These are phyloP conservation scores for Skeletonema tropicum DNA, from an alignment of 108 stramenopile genomes.

Conservation along the genomic window DNA sequence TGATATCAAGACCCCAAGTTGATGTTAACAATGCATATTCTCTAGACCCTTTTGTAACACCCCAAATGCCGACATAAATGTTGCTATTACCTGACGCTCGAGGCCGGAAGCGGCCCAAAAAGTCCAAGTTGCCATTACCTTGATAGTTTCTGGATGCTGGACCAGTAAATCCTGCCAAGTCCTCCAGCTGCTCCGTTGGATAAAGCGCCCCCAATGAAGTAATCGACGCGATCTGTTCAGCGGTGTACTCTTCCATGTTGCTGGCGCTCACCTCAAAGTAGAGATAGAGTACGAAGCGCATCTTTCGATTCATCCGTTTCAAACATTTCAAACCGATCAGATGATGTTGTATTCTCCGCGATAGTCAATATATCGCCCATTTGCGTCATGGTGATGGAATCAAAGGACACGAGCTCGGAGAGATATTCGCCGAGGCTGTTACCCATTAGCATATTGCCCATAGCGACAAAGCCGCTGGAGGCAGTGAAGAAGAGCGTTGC, in stretches of 20 bases:
- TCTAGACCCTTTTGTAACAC: background rate
- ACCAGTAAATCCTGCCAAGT: background rate
- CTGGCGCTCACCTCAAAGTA: background rate
- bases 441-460: background rate
- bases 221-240: background rate
- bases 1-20: background rate
- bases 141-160: background rate
- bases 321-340: background rate
- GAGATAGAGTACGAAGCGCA: background rate
- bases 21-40: background rate
- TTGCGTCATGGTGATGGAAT: background rate
- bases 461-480: background rate
- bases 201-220: background rate
- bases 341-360: background rate
- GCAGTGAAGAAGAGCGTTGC: background rate
- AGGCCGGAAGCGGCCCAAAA: background rate
- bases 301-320: background rate
- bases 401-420: background rate
- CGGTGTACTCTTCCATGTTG: background rate
- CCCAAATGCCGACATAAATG: background rate
- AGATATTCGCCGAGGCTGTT: background rate
- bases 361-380: background rate
- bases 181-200: background rate
- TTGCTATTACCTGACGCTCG: background rate
- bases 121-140: background rate